Evolutionary conservation across 1,284 basidiomycete species (phyloP), one percentile per base, ranked within the genome.

Genomic region (Puccinia brachypodii): DNA sequence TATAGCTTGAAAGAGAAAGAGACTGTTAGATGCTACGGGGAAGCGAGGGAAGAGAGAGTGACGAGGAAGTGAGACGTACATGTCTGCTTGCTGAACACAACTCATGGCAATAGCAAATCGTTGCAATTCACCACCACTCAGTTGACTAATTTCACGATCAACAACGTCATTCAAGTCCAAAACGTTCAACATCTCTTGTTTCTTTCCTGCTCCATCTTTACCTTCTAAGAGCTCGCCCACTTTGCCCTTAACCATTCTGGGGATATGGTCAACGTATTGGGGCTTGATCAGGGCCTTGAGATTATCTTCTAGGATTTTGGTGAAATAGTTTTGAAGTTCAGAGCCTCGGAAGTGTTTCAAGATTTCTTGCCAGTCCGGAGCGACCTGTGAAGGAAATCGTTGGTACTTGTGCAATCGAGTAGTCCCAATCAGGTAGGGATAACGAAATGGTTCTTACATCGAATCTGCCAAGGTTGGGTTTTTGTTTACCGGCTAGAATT

Each of bases 201-300:
- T 93, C 88, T 95, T 95, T 86, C 93, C 91, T 50, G 91, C 89
- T 87, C 96, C 94, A 72, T 92, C 87, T 87, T 94, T 94, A 69
- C 92, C 91, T 83, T 87, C 84, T 85, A 95, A 92, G 82, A 98
- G 90, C 44, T 98, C 95, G 0, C 92, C 92, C 89, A 94, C 90
- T 78, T 89, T 89, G 81, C 93, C 94, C 88, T 98, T 98, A 89
- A 98, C 94, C 62, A 94, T 94, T 79, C 92, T 91, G 8, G 96
- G 96, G 85, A 98, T 98, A 87, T 98, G 95, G 87, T 98, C 96
- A 84, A 98, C 96, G 86, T 98, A 98, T 90, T 98, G 96, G 0
- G 96, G 96, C 88, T 98, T 98, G 87, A 98, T 98, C 83, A 98
- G 90, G 0, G 96, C 95, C 88, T 97, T 97, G 85, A 98, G 89